phyloP scores from a whole-genome alignment of 805 yeast species.

The Metschnikowia cubensis region DNA sequence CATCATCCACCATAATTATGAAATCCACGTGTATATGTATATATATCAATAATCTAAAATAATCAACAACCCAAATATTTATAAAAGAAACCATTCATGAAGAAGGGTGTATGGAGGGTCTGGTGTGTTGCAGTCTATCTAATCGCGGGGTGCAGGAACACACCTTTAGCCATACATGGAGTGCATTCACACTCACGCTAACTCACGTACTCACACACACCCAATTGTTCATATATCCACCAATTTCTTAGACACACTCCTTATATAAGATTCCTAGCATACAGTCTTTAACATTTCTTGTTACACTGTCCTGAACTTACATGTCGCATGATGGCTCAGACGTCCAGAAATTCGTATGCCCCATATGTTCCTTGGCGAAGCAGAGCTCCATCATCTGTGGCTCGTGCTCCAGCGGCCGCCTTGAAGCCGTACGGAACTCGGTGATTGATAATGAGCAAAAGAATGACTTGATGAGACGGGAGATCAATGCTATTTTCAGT shows the following conservation, averaged over 20 bases:
- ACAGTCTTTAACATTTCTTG: too few species aligned
- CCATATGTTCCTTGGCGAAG: constrained; percentile 15
- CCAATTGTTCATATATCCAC: too few species aligned
- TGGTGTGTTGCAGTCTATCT: not conserved
- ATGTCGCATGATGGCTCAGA: constrained; percentile 9
- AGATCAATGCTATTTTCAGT: constrained; percentile 27
- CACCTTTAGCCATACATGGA: not conserved
- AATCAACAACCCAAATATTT: too few species aligned
- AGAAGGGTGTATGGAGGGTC: too few species aligned
- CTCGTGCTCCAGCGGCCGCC: constrained; percentile 18
- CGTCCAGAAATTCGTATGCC: constrained; percentile 5
- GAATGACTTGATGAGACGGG: constrained; percentile 19
- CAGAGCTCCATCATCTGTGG: constrained; percentile 22
- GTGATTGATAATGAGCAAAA: constrained; percentile 24
- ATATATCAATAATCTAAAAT: too few species aligned
- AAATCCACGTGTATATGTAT: too few species aligned
- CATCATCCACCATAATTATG: too few species aligned
- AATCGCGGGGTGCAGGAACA: constrained; percentile 10
- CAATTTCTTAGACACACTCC: too few species aligned
- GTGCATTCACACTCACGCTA: not conserved
- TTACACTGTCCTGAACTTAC: not conserved
- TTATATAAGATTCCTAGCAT: too few species aligned
- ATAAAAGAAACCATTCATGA: not conserved
- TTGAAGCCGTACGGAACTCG: constrained; percentile 23
- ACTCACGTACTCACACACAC: not conserved